Evolutionary conservation across 2,329 filamentous ascomycete species (phyloP), one percentile per base, ranked within the genome.

Genomic region (Clonostachys rhizophaga): DNA sequence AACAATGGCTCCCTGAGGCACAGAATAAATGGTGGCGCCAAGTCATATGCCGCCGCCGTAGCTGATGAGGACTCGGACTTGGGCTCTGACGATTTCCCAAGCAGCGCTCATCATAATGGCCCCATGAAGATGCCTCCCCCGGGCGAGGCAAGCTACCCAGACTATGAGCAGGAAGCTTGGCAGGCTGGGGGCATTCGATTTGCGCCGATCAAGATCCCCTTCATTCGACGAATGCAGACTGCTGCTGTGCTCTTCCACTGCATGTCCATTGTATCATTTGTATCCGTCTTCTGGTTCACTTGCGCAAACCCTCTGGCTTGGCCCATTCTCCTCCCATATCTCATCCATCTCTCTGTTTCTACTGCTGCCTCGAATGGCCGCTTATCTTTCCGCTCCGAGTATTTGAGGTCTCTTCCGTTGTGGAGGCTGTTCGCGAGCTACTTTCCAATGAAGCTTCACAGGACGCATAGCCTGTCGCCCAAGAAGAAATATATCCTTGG

Each of bases 401-500:
- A 87, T 61, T 69, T 92, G 51, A 84, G 92, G 16, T 81, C 78
- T 12, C 78, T 87, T 43, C 81, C 81, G 33, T 70, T 95, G 41
- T 99, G 92, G 92, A 87, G 80, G 36, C 79, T 95, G 42, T 97
- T 96, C 62, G 91, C 89, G 24, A 88, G 83, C 14, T 99, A 97
- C 71, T 99, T 95, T 61, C 94, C 94, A 5, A 89, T 91, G 43
- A 81, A 80, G 48, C 77, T 99, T 37, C 91, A 97, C 70, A 89
- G 94, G 54, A 94, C 89, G 5, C 79, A 87, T 54, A 78, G 86
- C 48, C 79, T 99, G 7, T 80, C 87, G 18, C 79, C 90, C 0
- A 90, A 86, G 2, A 78, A 91, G 52, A 96, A 95, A 67, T 99
- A 97, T 70, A 91, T 99, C 52, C 91, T 99, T 58, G 92, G 92